These are phyloP conservation scores for Bretziella fagacearum DNA, from an alignment of 2,329 filamentous ascomycete genomes.

Conservation along the genomic window DNA sequence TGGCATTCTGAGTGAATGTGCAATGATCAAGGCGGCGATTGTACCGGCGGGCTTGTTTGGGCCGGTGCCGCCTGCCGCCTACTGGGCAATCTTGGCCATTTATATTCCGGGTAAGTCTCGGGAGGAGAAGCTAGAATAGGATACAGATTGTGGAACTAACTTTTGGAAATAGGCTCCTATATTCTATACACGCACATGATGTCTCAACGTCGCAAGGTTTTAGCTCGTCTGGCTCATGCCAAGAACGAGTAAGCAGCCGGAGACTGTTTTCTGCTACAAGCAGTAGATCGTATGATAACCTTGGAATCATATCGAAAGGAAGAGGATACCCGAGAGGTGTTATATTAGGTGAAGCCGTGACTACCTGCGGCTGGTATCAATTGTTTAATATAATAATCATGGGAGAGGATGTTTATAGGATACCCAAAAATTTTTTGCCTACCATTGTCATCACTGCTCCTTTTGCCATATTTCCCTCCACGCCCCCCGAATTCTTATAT, in stretches of 20 bases:
- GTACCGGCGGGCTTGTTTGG: slow-evolving; percentile 35
- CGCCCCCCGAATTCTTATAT: neutral
- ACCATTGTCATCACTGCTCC: neutral
- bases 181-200: slow-evolving; percentile 93
- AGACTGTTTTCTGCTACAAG: neutral
- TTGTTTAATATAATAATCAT: no score
- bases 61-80: slow-evolving; percentile 36
- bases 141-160: neutral
- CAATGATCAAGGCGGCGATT: slow-evolving; percentile 56
- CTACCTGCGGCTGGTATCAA: no score
- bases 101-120: slow-evolving; percentile 59
- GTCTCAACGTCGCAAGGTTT: slow-evolving; percentile 63
- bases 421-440: neutral
- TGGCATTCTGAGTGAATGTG: slow-evolving; percentile 76
- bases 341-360: neutral
- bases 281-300: neutral
- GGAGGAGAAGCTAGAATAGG: neutral
- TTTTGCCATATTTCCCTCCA: neutral
- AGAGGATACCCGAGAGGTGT: neutral
- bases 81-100: slow-evolving; percentile 49
- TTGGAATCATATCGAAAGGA: neutral
- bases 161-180: slow-evolving; percentile 43
- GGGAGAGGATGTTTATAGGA: neutral
- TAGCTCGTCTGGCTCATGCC: slow-evolving; percentile 17
- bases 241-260: slow-evolving; percentile 19